Percentiles rank a stretch among this genome's conserved stretches.
Conservation (phyloP, 1,284 basidiomycete species). For the Tilletia horrida region DNA sequence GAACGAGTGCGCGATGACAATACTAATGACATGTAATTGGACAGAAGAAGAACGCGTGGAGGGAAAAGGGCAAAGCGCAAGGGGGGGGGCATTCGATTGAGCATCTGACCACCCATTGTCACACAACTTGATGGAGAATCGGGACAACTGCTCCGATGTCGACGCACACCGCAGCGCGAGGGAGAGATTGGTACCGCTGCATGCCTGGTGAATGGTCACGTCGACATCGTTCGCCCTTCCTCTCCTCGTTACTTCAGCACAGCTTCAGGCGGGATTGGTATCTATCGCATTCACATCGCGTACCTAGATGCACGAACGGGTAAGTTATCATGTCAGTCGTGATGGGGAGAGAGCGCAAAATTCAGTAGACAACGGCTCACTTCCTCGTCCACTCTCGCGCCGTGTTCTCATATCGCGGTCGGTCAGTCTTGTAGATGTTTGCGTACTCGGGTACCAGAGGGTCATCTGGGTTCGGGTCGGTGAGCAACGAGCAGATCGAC, state of each 20-base stretch:
- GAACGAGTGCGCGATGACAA: too few relatives aligned
- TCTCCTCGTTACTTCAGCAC: too few relatives aligned
- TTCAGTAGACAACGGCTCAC: slow-evolving; percentile 30
- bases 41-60: not conserved
- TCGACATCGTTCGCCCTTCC: too few relatives aligned
- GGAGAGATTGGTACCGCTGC: too few relatives aligned
- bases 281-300: slow-evolving; percentile 5
- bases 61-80: not conserved
- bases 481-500: slow-evolving; percentile 54
- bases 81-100: not conserved
- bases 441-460: slow-evolving; percentile 55
- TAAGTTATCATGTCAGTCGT: not conserved
- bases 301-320: not conserved
- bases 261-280: too few relatives aligned
- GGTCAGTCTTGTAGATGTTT: slow-evolving; percentile 54
- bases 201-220: too few relatives aligned
- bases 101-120: too few relatives aligned
- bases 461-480: slow-evolving; percentile 55
- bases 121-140: too few relatives aligned
- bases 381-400: slow-evolving; percentile 55
- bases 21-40: not conserved
- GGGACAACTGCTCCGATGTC: too few relatives aligned
- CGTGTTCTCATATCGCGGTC: slow-evolving; percentile 53
- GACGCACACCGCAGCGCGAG: too few relatives aligned
- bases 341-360: too few relatives aligned